phyloP scores from a whole-genome alignment of 2,329 filamentous ascomycete species.

The Cladosporium halotolerans region DNA sequence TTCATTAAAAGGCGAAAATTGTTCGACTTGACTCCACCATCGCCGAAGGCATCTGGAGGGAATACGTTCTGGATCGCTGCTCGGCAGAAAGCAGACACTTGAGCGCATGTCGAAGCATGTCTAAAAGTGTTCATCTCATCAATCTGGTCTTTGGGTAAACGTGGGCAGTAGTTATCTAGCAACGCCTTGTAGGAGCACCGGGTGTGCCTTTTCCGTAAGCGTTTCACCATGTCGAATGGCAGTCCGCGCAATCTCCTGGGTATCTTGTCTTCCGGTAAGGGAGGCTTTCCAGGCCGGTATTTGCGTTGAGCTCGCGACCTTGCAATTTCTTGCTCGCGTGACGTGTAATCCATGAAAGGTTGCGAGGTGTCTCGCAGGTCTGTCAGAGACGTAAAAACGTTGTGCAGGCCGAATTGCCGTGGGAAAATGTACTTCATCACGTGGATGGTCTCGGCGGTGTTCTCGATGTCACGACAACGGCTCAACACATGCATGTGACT shows the following conservation, averaged over 20 bases:
- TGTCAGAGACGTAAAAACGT: slow-evolving; percentile 73
- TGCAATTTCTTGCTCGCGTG: slow-evolving; percentile 75
- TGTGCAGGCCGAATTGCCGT: slow-evolving; percentile 80
- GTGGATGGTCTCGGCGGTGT: slow-evolving; percentile 55
- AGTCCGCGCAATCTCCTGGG: slow-evolving; percentile 56
- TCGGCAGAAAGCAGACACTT: slow-evolving; percentile 82
- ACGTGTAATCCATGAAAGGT: slow-evolving; percentile 74
- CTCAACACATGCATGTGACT: slow-evolving; percentile 80
- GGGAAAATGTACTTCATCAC: slow-evolving; percentile 93
- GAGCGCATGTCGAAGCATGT: slow-evolving; percentile 58
- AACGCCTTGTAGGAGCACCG: slow-evolving; percentile 76
- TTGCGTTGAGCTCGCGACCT: not conserved
- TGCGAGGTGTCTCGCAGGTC: slow-evolving; percentile 62
- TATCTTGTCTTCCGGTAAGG: not conserved
- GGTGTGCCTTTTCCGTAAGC: slow-evolving; percentile 63
- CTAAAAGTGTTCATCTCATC: slow-evolving; percentile 46
- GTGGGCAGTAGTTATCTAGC: slow-evolving; percentile 73
- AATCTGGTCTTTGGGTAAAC: slow-evolving; percentile 15
- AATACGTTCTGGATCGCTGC: slow-evolving; percentile 67
- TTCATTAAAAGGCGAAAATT: slow-evolving; percentile 60
- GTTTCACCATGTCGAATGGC: slow-evolving; percentile 53
- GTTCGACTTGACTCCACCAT: slow-evolving; percentile 42
- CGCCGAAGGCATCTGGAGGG: slow-evolving; percentile 69
- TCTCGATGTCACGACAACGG: slow-evolving; percentile 49
- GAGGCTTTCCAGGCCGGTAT: not conserved